phyloP scores from a whole-genome alignment of 2,329 filamentous ascomycete species.

The Cercospora sp. region DNA sequence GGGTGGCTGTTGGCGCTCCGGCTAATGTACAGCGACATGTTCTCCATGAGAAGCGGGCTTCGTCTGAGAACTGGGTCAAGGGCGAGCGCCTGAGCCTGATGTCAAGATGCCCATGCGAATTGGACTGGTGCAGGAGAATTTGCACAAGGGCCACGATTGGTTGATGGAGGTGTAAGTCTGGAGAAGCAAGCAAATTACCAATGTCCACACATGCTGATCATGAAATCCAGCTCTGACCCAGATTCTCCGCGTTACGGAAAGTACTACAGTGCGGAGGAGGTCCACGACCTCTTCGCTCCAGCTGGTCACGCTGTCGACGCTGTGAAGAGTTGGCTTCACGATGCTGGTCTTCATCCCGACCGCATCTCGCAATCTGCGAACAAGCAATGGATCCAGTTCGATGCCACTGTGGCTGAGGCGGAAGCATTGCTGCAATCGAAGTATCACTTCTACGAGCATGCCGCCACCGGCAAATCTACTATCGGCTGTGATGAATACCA shows the following conservation, averaged over 20 bases:
- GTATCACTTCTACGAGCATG: slow-evolving; percentile 62
- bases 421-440: slow-evolving; percentile 49
- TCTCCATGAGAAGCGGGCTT: slow-evolving; percentile 46
- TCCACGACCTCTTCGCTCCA: slow-evolving; percentile 48
- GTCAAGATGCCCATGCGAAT: slow-evolving; percentile 35
- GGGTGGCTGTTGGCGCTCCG: slow-evolving; percentile 22
- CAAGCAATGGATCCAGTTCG: slow-evolving; percentile 48
- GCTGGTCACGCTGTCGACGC: slow-evolving; percentile 37
- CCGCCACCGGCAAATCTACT: slow-evolving; percentile 48
- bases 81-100: slow-evolving; percentile 36
- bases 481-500: slow-evolving; percentile 46
- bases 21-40: slow-evolving; percentile 40
- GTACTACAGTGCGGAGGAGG: slow-evolving; percentile 43
- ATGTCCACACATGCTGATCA: not conserved
- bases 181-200: not conserved
- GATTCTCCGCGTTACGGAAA: slow-evolving; percentile 43
- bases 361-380: slow-evolving; percentile 40
- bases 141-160: slow-evolving; percentile 27
- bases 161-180: slow-evolving; percentile 25
- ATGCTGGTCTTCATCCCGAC: slow-evolving; percentile 36
- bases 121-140: slow-evolving; percentile 27
- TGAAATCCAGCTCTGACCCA: slow-evolving; percentile 21
- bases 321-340: slow-evolving; percentile 44
- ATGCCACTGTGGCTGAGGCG: slow-evolving; percentile 43
- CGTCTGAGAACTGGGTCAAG: slow-evolving; percentile 44